A percentile compares a stretch with the other conserved stretches of the same genome.
Conservation (phyloP, 2,329 filamentous ascomycete species). For the Annulohypoxylon truncatum region DNA sequence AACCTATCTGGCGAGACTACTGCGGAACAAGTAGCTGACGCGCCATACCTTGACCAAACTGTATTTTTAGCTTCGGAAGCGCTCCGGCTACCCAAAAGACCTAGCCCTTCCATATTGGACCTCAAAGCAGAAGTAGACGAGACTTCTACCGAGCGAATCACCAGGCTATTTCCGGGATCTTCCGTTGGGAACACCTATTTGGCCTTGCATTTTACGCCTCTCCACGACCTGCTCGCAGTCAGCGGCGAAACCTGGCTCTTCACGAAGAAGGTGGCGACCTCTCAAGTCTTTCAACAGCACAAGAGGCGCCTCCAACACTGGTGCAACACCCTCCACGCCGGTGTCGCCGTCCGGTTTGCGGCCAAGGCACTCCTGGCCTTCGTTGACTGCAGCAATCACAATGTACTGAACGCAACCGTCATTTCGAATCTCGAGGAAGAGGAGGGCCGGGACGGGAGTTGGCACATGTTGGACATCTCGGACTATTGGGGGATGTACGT, state of each 20-base stretch:
- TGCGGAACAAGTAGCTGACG: constrained; percentile 51
- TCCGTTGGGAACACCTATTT: constrained; percentile 65
- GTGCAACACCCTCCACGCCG: constrained; percentile 52
- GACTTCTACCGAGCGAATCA: constrained; percentile 49
- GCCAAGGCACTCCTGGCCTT: constrained; percentile 63
- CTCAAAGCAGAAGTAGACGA: constrained; percentile 39
- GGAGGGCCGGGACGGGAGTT: constrained; percentile 16
- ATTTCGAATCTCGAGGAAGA: constrained; percentile 23
- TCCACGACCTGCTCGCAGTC: constrained; percentile 67
- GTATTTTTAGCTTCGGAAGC: constrained; percentile 48
- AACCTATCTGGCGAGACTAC: constrained; percentile 50
- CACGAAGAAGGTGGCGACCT: constrained; percentile 62
- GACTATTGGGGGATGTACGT: constrained; percentile 84
- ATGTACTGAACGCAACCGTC: constrained; percentile 33
- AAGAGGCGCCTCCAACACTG: constrained; percentile 58
- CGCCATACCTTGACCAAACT: constrained; percentile 44
- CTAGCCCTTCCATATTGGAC: constrained; percentile 37
- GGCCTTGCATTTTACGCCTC: constrained; percentile 68
- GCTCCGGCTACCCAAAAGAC: constrained; percentile 45
- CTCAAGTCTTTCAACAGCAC: constrained; percentile 59
- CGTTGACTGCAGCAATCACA: constrained; percentile 49
- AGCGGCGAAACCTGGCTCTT: constrained; percentile 70
- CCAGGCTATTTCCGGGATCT: constrained; percentile 58
- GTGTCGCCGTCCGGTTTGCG: constrained; percentile 61
- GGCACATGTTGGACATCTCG: constrained; percentile 74